Conservation (phyloP, 371 early-diverging fungal genomes). For the Mucor piriformis region DNA sequence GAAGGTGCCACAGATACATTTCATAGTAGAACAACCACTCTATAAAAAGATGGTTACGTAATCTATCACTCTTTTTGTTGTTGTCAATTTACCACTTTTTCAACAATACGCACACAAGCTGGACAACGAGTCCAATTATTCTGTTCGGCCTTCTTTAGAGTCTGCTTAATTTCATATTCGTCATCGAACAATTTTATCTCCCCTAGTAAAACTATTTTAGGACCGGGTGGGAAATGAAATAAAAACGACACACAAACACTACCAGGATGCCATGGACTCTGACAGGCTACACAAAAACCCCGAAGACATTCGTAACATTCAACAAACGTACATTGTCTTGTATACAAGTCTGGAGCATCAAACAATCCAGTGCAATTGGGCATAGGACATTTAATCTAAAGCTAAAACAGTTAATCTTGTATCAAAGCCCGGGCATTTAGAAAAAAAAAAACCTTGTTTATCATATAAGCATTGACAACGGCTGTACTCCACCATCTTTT, state of each 20-base stretch:
- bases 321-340: slow-evolving; percentile 17
- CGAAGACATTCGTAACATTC: slow-evolving; percentile 23
- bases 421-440: not conserved
- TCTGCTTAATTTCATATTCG: slow-evolving; percentile 3
- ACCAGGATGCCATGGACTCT: slow-evolving; percentile 30
- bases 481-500: slow-evolving; percentile 23
- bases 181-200: slow-evolving; percentile 18
- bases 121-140: slow-evolving; percentile 23
- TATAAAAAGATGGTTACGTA: not conserved
- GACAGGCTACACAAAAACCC: slow-evolving; percentile 27
- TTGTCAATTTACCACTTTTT: slow-evolving; percentile 19
- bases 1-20: slow-evolving; percentile 13
- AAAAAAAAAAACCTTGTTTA: slow-evolving; percentile 14
- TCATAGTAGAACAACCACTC: slow-evolving; percentile 18
- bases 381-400: slow-evolving; percentile 21
- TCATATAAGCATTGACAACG: slow-evolving; percentile 1
- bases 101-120: slow-evolving; percentile 10
- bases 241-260: not conserved
- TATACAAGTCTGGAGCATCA: slow-evolving; percentile 8
- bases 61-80: not conserved
- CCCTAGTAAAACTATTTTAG: slow-evolving; percentile 4
- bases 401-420: not conserved
- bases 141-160: slow-evolving; percentile 10
- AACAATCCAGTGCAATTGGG: slow-evolving; percentile 11
- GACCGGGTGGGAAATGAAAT: not conserved